Evolutionary conservation across 2,329 filamentous ascomycete genomes (phyloP).

Genomic region (Calonectria honghensis): DNA sequence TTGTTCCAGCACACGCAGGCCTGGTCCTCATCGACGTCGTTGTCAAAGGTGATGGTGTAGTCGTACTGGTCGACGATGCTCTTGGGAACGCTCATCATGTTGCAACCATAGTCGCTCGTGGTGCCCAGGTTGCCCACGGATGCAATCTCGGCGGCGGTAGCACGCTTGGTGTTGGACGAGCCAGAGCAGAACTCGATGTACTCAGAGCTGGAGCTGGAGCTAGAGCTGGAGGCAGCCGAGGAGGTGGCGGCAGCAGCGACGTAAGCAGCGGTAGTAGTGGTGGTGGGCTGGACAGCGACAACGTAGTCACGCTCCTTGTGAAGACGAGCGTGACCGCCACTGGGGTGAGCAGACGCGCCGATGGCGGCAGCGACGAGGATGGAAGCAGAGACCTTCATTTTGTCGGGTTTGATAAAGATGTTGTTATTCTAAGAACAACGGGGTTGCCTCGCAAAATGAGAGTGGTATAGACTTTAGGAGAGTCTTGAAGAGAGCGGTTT

Average conservation of each 20-base stretch:
- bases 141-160: slow-evolving; percentile 67
- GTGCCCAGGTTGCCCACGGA: slow-evolving; percentile 72
- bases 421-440: slow-evolving; percentile 51
- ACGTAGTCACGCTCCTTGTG: slow-evolving; percentile 60
- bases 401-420: slow-evolving; percentile 45
- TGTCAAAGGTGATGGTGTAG: slow-evolving; percentile 65
- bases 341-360: slow-evolving; percentile 65
- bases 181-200: slow-evolving; percentile 59
- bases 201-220: slow-evolving; percentile 37
- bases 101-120: too few species aligned
- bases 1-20: slow-evolving; percentile 71
- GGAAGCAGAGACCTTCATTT: slow-evolving; percentile 65
- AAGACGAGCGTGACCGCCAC: slow-evolving; percentile 59
- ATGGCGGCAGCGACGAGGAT: slow-evolving; percentile 62
- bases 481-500: slow-evolving; percentile 51
- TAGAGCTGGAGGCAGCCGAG: slow-evolving; percentile 4
- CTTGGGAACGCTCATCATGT: slow-evolving; percentile 67
- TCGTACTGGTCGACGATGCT: slow-evolving; percentile 63
- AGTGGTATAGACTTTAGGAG: slow-evolving; percentile 44
- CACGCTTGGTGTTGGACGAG: slow-evolving; percentile 66
- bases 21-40: slow-evolving; percentile 59
- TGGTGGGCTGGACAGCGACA: slow-evolving; percentile 59
- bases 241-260: slow-evolving; percentile 41
- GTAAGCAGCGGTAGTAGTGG: slow-evolving; percentile 46
- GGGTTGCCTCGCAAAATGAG: slow-evolving; percentile 51